phyloP scores from a whole-genome alignment of 192 early-diverging fungal genomes.

The Geosiphon pyriformis region DNA sequence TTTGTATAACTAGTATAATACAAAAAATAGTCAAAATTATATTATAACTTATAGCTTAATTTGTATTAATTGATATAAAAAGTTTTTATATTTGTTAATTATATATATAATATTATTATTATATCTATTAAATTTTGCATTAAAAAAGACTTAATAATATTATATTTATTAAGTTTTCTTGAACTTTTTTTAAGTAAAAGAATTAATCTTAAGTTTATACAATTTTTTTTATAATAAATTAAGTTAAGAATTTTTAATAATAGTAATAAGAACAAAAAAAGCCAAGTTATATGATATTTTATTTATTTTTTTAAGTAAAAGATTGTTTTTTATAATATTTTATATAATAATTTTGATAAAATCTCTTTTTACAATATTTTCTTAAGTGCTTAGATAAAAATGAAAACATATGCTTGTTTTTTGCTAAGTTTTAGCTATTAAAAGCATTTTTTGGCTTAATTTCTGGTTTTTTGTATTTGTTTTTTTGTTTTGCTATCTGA shows the following conservation, averaged over 20 bases:
- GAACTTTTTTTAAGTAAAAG: slow-evolving; percentile 13
- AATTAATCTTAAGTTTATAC: slow-evolving; percentile 5
- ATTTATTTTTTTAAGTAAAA: slow-evolving; percentile 8
- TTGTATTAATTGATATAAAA: slow-evolving; percentile 11
- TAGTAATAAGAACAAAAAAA: slow-evolving; percentile 12
- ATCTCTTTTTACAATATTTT: slow-evolving; percentile 6
- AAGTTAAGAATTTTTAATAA: slow-evolving; percentile 10
- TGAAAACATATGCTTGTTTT: slow-evolving; percentile 1
- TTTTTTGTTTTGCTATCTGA: slow-evolving; percentile 18
- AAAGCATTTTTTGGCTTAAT: slow-evolving; percentile 17
- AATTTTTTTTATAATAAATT: slow-evolving; percentile 19
- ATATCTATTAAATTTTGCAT: slow-evolving; percentile 15
- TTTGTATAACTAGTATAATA: slow-evolving; percentile 3
- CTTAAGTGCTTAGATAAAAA: not conserved
- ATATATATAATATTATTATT: slow-evolving; percentile 8
- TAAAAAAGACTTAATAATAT: slow-evolving; percentile 13
- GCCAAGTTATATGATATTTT: slow-evolving; percentile 10
- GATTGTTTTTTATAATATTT: slow-evolving; percentile 13
- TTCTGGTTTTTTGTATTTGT: slow-evolving; percentile 5
- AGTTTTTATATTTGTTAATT: slow-evolving; percentile 6
- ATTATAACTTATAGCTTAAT: slow-evolving; percentile 6
- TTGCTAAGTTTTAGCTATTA: slow-evolving; percentile 1
- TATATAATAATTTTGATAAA: slow-evolving; percentile 12
- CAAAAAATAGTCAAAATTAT: slow-evolving; percentile 10
- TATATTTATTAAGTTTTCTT: slow-evolving; percentile 8